Base-by-base conservation (phyloP, 768 basidiomycete species). In the Naganishia friedmannii region DNA sequence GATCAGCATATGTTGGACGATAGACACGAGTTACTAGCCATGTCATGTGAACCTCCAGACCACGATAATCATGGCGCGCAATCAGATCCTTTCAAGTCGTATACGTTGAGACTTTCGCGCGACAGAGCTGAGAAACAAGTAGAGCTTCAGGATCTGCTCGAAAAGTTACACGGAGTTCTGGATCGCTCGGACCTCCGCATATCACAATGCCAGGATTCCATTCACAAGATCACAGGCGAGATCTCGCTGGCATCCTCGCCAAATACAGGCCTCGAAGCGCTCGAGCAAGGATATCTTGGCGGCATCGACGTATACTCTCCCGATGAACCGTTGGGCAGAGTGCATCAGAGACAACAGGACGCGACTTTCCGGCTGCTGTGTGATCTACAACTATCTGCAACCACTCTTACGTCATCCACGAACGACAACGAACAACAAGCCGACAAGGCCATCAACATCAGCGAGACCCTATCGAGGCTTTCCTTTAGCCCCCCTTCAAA, bases 391-490 rank as follows among this genome's bases (percentile, higher is more conserved):
- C 28, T 63, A 28, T 63, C 60, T 17, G 60, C 39, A 10, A 23
- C 60, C 1, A 45, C 60, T 10, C 42, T 63, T n/a, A n/a, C 42
- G 17, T 46, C 42, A 4, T 2, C 21, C 23, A 6, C 19, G 8
- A 29, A 26, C 5, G 9, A 45, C n/a, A 42, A 3, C 39, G 15
- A 4, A 26, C 60, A 42, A 28, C 31, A 42, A 8, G 26, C 13
- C 42, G 19, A 37, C 31, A 42, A 46, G 15, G 39, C 26, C 39
- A 34, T 4, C 42, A 39, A 45, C 23, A 63, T 63, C 42, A 63
- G 39, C 60, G 60, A 63, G 46, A 63, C 60, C n/a, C 60, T 63
- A 3, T 63, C 60, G 9, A 42, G 39, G 42, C 60, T 63, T 26
- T 42, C 23, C 26, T 63, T 63, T 29, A 26, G 39, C 26, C 23